phyloP scores from a whole-genome alignment of 2,329 filamentous ascomycete genomes.

The Westerdykella sp. region DNA sequence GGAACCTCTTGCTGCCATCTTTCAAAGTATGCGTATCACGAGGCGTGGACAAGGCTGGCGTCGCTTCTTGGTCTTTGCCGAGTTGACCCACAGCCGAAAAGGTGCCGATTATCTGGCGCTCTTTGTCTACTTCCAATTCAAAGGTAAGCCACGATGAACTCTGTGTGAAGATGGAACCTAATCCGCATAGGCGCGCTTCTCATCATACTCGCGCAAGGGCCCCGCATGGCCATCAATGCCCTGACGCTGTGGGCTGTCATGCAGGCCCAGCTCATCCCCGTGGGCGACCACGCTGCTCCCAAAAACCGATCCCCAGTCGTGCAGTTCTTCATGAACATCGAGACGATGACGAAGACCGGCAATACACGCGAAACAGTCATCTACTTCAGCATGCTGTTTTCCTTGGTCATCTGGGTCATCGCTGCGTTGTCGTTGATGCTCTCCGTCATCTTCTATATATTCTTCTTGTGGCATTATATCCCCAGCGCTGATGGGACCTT shows the following conservation, averaged over 20 bases:
- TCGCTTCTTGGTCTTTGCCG: conserved; percentile 86
- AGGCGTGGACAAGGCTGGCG: conserved; percentile 69
- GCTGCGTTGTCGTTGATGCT: conserved; percentile 67
- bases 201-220: conserved; percentile 83
- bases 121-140: conserved; percentile 81
- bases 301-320: conserved; percentile 59
- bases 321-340: conserved; percentile 79
- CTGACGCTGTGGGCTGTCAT: conserved; percentile 84
- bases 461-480: conserved; percentile 91
- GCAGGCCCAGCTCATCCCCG: conserved; percentile 63
- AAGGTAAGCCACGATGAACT: conserved; percentile 39
- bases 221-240: conserved; percentile 84
- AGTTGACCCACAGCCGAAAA: conserved; percentile 85
- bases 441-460: conserved; percentile 71
- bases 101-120: conserved; percentile 84
- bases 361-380: conserved; percentile 77
- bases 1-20: conserved; percentile 75
- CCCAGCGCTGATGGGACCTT: conserved; percentile 74
- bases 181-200: conserved; percentile 69
- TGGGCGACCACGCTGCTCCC: conserved; percentile 45
- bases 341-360: conserved; percentile 58
- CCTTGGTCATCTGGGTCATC: conserved; percentile 81
- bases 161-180: conserved; percentile 7
- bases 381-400: conserved; percentile 87
- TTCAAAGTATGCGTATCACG: conserved; percentile 74